Evolutionary conservation across 148 eudicot genomes (phyloP).

Genomic region (Amaranthus cruentus): DNA sequence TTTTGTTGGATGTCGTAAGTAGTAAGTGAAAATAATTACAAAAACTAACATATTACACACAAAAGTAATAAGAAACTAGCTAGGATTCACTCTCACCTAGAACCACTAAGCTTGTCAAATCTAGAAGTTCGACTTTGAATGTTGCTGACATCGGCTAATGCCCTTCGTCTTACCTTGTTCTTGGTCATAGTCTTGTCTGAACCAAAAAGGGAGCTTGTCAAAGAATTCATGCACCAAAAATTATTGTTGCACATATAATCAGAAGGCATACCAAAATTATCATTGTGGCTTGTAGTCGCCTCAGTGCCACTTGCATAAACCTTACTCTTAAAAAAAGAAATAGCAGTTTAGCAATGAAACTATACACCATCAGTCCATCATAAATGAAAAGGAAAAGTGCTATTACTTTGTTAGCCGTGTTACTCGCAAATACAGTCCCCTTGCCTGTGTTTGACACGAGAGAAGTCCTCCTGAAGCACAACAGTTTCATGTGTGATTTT

Average conservation of each 20-base stretch:
- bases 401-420: constrained; percentile 13
- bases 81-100: constrained; percentile 33
- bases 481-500: not conserved
- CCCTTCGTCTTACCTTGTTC: constrained; percentile 48
- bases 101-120: constrained; percentile 30
- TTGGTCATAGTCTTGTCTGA: constrained; percentile 32
- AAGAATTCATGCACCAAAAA: not conserved
- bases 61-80: not conserved
- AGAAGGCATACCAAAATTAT: constrained; percentile 20
- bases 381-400: not conserved
- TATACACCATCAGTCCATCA: not conserved
- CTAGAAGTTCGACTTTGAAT: constrained; percentile 26
- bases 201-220: constrained; percentile 4
- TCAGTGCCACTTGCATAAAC: constrained; percentile 10
- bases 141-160: constrained; percentile 75
- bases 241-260: not conserved
- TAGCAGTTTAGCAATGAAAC: not conserved
- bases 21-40: not conserved
- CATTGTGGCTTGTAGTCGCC: constrained; percentile 6
- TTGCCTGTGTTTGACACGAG: constrained; percentile 12
- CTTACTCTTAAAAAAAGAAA: constrained; percentile 1
- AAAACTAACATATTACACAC: not conserved
- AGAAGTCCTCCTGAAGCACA: constrained; percentile 18
- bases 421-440: not conserved
- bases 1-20: not conserved